Evolutionary conservation across 345 rosid species (phyloP).

Genomic region (Mallotus nudiflorus): DNA sequence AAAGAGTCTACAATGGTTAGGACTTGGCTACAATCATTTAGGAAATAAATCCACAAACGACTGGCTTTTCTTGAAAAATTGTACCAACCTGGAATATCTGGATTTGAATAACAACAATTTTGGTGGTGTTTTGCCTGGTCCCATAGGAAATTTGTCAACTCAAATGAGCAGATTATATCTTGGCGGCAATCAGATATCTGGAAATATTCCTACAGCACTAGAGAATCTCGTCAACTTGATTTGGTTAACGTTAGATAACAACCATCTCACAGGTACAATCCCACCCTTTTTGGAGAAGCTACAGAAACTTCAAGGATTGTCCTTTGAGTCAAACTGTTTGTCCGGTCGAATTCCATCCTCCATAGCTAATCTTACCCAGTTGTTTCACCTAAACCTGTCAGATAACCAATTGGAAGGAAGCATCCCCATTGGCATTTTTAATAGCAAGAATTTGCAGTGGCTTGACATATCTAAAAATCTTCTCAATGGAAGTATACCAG

Average conservation of each 20-base stretch:
- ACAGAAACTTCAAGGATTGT: too few species aligned
- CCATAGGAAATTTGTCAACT: constrained; percentile 22
- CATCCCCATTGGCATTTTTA: constrained; percentile 15
- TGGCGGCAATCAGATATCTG: background rate
- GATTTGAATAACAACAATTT: background rate
- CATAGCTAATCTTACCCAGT: constrained; percentile 12
- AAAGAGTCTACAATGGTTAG: too few species aligned
- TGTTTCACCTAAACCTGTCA: background rate
- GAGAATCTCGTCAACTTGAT: too few species aligned
- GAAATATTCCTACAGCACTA: too few species aligned
- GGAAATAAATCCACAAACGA: constrained; percentile 14
- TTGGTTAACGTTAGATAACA: background rate
- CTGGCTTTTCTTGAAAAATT: constrained; percentile 20
- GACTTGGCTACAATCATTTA: background rate
- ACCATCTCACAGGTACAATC: constrained; percentile 8
- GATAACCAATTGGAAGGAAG: constrained; percentile 17
- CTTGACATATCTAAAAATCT: background rate
- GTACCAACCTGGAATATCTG: constrained; percentile 1
- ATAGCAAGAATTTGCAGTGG: too few species aligned
- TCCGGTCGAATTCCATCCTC: too few species aligned
- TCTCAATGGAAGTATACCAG: too few species aligned
- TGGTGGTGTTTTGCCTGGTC: constrained; percentile 14
- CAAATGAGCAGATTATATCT: background rate
- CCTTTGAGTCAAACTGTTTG: too few species aligned
- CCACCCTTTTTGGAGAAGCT: too few species aligned